Percentiles rank a stretch among this genome's conserved stretches.
phyloP scores from a whole-genome alignment of 345 rosid genomes.

The Excoecaria cochinchinensis region DNA sequence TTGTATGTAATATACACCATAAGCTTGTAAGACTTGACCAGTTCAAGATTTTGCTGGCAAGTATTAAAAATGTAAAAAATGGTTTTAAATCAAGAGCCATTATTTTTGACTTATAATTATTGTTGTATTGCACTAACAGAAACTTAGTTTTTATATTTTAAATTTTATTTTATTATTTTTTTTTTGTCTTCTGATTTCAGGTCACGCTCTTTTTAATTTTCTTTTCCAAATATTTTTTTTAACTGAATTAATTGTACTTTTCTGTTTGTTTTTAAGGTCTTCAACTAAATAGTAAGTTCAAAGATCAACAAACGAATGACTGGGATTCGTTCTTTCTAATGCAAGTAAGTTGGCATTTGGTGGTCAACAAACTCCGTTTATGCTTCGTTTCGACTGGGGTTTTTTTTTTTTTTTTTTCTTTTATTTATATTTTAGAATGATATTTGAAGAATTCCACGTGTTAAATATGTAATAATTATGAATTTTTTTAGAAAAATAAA shows the following conservation, averaged over 20 bases:
- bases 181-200: background rate
- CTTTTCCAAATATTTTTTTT: background rate
- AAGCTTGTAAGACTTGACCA: conserved; percentile 4
- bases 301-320: background rate
- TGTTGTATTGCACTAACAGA: background rate
- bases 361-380: background rate
- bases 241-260: background rate
- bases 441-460: too few species aligned
- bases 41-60: background rate
- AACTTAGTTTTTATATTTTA: background rate
- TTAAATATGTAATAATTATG: too few species aligned
- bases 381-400: too few species aligned
- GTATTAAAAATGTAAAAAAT: background rate
- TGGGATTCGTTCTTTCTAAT: background rate
- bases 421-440: too few species aligned
- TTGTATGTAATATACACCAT: background rate
- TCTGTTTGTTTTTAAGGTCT: background rate
- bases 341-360: background rate
- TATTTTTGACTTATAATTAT: background rate
- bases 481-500: too few species aligned
- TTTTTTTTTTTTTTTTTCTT: too few species aligned
- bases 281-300: background rate
- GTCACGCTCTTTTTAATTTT: background rate
- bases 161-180: background rate
- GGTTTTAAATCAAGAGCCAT: background rate